Percentiles rank a stretch among this genome's conserved stretches.
Evolutionary conservation across 2,329 filamentous ascomycete genomes (phyloP).

Genomic region (Ciborinia camelliae): DNA sequence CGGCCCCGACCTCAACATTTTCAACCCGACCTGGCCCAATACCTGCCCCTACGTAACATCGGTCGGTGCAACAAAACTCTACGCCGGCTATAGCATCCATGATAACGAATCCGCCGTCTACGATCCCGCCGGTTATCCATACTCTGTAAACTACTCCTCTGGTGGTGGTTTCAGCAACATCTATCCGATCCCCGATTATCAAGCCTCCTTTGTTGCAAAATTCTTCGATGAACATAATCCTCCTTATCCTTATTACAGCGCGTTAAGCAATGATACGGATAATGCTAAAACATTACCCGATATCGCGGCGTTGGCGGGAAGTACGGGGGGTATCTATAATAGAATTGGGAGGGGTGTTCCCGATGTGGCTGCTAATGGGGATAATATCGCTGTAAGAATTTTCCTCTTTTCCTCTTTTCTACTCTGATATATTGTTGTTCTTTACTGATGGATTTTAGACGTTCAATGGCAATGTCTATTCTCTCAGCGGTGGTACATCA

Average conservation of each 20-base stretch:
- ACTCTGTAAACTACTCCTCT: conserved; percentile 37
- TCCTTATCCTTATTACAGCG: conserved; percentile 25
- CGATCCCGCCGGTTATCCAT: conserved; percentile 23
- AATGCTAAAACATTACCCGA: conserved; percentile 23
- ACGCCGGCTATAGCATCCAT: conserved; percentile 39
- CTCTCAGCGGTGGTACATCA: conserved; percentile 46
- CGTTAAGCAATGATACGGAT: conserved; percentile 22
- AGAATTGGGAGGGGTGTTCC: conserved; percentile 39
- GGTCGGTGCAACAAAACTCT: conserved; percentile 39
- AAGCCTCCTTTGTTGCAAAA: conserved; percentile 40
- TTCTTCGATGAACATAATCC: conserved; percentile 41
- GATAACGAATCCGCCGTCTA: conserved; percentile 34
- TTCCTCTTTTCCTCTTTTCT: neutral
- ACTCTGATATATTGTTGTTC: neutral
- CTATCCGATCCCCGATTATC: conserved; percentile 45
- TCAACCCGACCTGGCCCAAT: conserved; percentile 44
- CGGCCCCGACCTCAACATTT: conserved; percentile 48
- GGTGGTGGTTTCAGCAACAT: conserved; percentile 48
- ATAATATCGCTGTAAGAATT: conserved; percentile 33
- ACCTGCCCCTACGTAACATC: conserved; percentile 44
- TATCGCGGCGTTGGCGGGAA: conserved; percentile 23
- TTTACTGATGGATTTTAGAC: conserved; percentile 11
- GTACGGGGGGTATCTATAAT: conserved; percentile 24
- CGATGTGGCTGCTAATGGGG: conserved; percentile 41
- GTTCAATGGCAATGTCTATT: conserved; percentile 21